A percentile compares a stretch with the other conserved stretches of the same genome.
These are phyloP conservation scores for Naganishia antarctica DNA, from an alignment of 768 basidiomycete species.

Conservation along the genomic window DNA sequence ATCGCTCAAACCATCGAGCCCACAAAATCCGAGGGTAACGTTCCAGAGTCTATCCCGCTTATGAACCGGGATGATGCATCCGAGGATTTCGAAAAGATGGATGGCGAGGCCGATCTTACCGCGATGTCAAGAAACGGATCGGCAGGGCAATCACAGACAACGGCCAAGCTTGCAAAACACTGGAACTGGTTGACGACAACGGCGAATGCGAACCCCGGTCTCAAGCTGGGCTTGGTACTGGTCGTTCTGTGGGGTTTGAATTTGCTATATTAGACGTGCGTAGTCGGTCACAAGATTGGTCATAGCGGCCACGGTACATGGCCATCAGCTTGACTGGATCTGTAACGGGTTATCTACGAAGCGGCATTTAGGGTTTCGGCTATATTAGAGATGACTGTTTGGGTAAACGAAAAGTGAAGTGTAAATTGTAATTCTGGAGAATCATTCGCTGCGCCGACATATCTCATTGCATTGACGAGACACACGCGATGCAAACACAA, in stretches of 20 bases:
- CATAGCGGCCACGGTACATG: no score
- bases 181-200: slow-evolving; percentile 32
- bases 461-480: no score
- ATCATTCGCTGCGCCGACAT: background rate
- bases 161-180: slow-evolving; percentile 34
- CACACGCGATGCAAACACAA: no score
- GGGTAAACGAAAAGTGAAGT: background rate
- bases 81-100: slow-evolving; percentile 8
- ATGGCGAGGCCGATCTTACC: slow-evolving; percentile 22
- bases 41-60: slow-evolving; percentile 46
- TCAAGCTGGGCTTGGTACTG: slow-evolving; percentile 52
- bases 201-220: slow-evolving; percentile 52
- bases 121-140: slow-evolving; percentile 28
- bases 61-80: slow-evolving; percentile 37
- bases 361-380: no score
- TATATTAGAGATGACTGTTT: background rate
- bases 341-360: no score
- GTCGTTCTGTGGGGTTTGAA: slow-evolving; percentile 64
- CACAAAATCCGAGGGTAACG: slow-evolving; percentile 33
- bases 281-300: background rate
- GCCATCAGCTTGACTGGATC: no score
- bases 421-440: background rate
- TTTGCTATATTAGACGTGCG: slow-evolving; percentile 52
- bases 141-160: slow-evolving; percentile 34
- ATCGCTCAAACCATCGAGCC: slow-evolving; percentile 35